Conservation (phyloP, 2,329 filamentous ascomycete genomes). For the Boeremia exigua region DNA sequence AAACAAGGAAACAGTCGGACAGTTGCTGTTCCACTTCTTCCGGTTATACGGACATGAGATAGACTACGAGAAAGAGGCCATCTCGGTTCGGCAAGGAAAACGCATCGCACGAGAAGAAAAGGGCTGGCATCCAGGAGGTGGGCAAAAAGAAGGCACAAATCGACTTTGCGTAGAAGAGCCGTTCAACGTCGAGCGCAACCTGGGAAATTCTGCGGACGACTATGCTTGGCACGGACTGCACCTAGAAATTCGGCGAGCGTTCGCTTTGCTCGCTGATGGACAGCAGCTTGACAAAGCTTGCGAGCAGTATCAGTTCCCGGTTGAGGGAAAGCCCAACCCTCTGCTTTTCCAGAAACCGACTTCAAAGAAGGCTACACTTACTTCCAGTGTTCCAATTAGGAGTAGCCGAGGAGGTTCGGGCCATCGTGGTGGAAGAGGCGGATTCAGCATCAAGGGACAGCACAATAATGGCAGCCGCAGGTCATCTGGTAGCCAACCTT, state of each 20-base stretch:
- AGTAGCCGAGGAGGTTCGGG: conserved; percentile 53
- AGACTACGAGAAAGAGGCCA: conserved; percentile 81
- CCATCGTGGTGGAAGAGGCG: conserved; percentile 54
- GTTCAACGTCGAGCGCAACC: conserved; percentile 86
- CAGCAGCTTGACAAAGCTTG: conserved; percentile 84
- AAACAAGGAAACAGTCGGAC: conserved; percentile 82
- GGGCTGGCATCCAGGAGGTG: conserved; percentile 74
- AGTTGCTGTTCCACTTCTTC: conserved; percentile 95
- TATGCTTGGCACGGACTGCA: conserved; percentile 93
- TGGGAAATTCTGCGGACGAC: conserved; percentile 96
- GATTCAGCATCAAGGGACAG: conserved; percentile 58
- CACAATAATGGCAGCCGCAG: conserved; percentile 53
- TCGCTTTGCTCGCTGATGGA: conserved; percentile 74
- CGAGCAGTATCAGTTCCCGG: conserved; percentile 85
- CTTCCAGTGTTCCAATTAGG: conserved; percentile 55
- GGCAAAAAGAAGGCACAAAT: conserved; percentile 63
- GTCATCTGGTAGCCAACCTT: conserved; percentile 63
- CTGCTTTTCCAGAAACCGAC: conserved; percentile 58
- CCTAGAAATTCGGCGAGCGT: conserved; percentile 85
- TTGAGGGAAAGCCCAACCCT: conserved; percentile 68
- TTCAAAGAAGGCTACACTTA: conserved; percentile 63
- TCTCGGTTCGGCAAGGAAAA: conserved; percentile 84
- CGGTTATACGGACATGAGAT: conserved; percentile 93
- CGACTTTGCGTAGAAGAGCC: conserved; percentile 94
- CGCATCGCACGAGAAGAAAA: conserved; percentile 83